Percentiles rank a stretch among this genome's conserved stretches.
Evolutionary conservation across 2,329 filamentous ascomycete genomes (phyloP).

Genomic region (Boeremia exigua): DNA sequence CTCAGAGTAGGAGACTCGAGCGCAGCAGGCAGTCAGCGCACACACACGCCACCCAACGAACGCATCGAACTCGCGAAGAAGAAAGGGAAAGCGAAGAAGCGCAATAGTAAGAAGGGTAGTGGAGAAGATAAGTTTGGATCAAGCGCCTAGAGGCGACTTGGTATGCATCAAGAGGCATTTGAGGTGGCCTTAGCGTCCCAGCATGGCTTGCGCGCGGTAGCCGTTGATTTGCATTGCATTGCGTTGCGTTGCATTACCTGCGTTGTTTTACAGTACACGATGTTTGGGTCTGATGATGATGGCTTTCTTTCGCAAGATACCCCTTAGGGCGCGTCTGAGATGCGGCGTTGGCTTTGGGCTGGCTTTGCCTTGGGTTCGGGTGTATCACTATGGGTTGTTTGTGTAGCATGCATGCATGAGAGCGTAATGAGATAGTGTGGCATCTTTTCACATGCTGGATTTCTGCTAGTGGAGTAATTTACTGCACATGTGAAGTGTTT

Average conservation of each 20-base stretch:
- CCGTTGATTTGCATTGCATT: conserved; percentile 5
- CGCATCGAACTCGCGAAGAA: conserved; percentile 29
- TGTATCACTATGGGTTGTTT: conserved; percentile 6
- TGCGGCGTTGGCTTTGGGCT: conserved; percentile 8
- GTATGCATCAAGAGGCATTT: not conserved
- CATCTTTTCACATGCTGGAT: not conserved
- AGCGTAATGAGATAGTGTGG: conserved; percentile 4
- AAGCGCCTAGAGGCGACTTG: conserved; percentile 22
- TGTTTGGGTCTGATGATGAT: not conserved
- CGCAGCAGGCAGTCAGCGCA: conserved; percentile 33
- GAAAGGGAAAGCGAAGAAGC: conserved; percentile 43
- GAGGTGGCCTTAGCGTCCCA: conserved; percentile 1
- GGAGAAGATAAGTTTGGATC: conserved; percentile 37
- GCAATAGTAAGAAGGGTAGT: conserved; percentile 23
- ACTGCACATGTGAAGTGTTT: conserved; percentile 1
- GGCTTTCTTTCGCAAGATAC: conserved; percentile 18
- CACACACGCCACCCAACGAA: conserved; percentile 37
- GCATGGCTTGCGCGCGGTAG: conserved; percentile 9
- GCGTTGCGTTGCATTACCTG: conserved; percentile 12
- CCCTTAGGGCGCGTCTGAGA: conserved; percentile 21
- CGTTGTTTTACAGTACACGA: conserved; percentile 2
- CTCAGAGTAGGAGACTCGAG: conserved; percentile 53
- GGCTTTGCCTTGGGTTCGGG: not conserved
- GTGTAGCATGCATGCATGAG: not conserved
- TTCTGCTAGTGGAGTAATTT: not conserved